A percentile compares a stretch with the other conserved stretches of the same genome.
These are phyloP conservation scores for Scutellaria galericulata DNA, from an alignment of 257 asterid species.

Conservation along the genomic window DNA sequence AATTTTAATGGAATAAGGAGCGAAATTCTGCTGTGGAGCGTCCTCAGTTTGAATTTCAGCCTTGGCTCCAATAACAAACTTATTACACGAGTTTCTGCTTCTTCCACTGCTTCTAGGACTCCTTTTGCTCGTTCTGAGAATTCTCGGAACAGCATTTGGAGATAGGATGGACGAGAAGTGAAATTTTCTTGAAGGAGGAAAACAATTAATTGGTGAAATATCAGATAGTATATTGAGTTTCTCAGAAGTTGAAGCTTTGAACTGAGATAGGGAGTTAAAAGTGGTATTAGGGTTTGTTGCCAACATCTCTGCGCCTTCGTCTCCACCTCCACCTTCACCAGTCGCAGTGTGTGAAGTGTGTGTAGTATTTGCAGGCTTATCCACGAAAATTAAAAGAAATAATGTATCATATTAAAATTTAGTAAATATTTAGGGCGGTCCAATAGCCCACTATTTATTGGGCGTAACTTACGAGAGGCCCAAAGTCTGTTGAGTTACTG, in stretches of 20 bases:
- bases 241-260: slow-evolving; percentile 33
- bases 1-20: slow-evolving; percentile 70
- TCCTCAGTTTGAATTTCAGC: slow-evolving; percentile 37
- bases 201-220: slow-evolving; percentile 34
- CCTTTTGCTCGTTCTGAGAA: slow-evolving; percentile 39
- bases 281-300: slow-evolving; percentile 47
- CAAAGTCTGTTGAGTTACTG: neutral
- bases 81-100: slow-evolving; percentile 32
- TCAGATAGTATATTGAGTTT: slow-evolving; percentile 36
- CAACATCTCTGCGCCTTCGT: slow-evolving; percentile 44
- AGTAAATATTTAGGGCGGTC: slow-evolving; percentile 1
- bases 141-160: slow-evolving; percentile 40
- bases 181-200: slow-evolving; percentile 29
- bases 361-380: slow-evolving; percentile 49
- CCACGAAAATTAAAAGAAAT: slow-evolving; percentile 35
- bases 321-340: slow-evolving; percentile 34
- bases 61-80: slow-evolving; percentile 38
- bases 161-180: slow-evolving; percentile 37
- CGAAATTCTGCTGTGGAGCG: slow-evolving; percentile 43
- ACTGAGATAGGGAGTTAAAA: slow-evolving; percentile 43
- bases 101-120: slow-evolving; percentile 31
- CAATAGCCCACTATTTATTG: slow-evolving; percentile 6
- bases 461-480: slow-evolving; percentile 15
- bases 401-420: neutral
- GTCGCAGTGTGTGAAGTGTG: slow-evolving; percentile 37